These are phyloP conservation scores for Hansenula lynferdii DNA, from an alignment of 1,139 yeast genomes.

Conservation along the genomic window DNA sequence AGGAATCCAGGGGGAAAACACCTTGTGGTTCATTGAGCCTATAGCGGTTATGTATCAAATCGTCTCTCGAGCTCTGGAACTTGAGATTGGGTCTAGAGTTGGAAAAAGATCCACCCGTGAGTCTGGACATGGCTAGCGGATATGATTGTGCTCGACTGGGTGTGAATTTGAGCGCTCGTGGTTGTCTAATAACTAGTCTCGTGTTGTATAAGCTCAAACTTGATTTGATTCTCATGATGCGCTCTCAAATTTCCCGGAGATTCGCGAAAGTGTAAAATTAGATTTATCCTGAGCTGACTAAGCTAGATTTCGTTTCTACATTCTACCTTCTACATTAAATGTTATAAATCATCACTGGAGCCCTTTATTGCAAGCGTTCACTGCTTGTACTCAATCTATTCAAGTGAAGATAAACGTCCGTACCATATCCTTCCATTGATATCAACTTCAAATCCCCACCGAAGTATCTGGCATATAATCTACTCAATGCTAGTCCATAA, in stretches of 20 bases:
- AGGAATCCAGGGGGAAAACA: slow-evolving; percentile 19
- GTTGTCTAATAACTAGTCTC: no score
- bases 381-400: slow-evolving; percentile 34
- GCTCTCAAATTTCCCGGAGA: no score
- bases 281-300: no score
- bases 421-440: slow-evolving; percentile 93
- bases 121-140: no score
- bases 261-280: no score
- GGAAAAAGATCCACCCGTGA: neutral
- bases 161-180: no score
- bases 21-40: slow-evolving; percentile 17
- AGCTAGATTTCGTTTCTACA: no score
- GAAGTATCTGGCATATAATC: slow-evolving; percentile 84
- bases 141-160: no score
- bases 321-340: no score
- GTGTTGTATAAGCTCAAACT: no score
- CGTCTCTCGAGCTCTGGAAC: slow-evolving; percentile 18
- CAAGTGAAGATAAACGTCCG: slow-evolving; percentile 84
- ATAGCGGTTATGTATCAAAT: slow-evolving; percentile 18
- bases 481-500: slow-evolving; percentile 82
- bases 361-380: slow-evolving; percentile 22
- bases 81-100: neutral
- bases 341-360: neutral
- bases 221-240: no score
- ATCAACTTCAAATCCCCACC: slow-evolving; percentile 88